phyloP scores from a whole-genome alignment of 2,329 filamentous ascomycete species.

The Scedosporium boydii region DNA sequence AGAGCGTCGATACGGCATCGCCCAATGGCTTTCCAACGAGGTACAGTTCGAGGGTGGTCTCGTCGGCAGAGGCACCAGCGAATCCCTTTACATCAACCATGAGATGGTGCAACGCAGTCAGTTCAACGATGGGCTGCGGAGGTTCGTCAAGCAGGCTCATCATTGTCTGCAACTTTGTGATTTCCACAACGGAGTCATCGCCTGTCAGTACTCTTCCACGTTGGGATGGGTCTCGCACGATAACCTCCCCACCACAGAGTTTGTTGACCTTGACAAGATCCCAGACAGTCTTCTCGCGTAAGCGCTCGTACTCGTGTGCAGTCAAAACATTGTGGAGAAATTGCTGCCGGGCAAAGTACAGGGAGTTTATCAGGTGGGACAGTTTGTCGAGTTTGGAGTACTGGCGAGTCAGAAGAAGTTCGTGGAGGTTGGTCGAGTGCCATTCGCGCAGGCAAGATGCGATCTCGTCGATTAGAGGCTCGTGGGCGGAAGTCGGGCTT shows the following conservation, averaged over 20 bases:
- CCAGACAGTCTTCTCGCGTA: constrained; percentile 91
- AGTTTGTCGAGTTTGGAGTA: constrained; percentile 76
- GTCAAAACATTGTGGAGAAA: constrained; percentile 93
- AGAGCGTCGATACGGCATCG: constrained; percentile 56
- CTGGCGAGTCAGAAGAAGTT: constrained; percentile 72
- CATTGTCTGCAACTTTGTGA: constrained; percentile 83
- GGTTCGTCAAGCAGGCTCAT: constrained; percentile 89
- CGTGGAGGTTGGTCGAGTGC: constrained; percentile 95
- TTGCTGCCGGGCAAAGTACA: constrained; percentile 80
- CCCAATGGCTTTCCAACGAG: constrained; percentile 64
- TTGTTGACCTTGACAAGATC: constrained; percentile 92
- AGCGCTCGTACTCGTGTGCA: constrained; percentile 64
- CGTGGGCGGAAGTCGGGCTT: constrained; percentile 77
- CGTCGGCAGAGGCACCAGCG: constrained; percentile 64
- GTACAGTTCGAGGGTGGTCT: constrained; percentile 67
- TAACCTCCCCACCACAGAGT: constrained; percentile 84
- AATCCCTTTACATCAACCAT: constrained; percentile 79
- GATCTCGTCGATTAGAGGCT: constrained; percentile 94
- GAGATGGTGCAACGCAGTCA: constrained; percentile 67
- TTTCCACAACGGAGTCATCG: constrained; percentile 84
- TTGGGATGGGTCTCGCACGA: constrained; percentile 80
- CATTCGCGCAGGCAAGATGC: constrained; percentile 94
- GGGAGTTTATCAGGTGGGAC: constrained; percentile 66
- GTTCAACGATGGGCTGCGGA: constrained; percentile 58
- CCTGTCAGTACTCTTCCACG: constrained; percentile 80